A percentile compares a stretch with the other conserved stretches of the same genome.
phyloP scores from a whole-genome alignment of 2,329 filamentous ascomycete species.

The Botryotinia globosa region DNA sequence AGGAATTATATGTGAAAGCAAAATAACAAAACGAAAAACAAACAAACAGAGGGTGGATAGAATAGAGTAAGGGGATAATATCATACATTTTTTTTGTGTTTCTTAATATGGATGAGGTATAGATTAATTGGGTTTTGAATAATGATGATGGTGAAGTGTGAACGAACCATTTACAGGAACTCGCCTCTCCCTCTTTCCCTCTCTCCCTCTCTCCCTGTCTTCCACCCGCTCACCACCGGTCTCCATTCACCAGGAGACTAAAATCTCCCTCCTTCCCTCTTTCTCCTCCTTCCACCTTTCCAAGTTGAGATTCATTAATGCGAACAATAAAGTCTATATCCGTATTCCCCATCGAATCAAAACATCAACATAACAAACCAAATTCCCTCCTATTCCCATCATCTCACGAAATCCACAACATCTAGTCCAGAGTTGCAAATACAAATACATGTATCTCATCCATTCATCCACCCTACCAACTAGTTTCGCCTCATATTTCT shows the following conservation, averaged over 20 bases:
- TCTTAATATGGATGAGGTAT: background rate
- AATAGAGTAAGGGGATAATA: accelerated
- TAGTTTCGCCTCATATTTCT: background rate
- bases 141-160: background rate
- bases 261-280: too few species aligned
- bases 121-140: background rate
- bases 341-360: background rate
- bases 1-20: too few species aligned
- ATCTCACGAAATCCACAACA: background rate
- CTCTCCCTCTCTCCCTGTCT: too few species aligned
- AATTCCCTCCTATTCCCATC: background rate
- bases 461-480: background rate
- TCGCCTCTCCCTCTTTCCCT: too few species aligned
- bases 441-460: background rate
- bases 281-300: background rate
- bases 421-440: too few species aligned
- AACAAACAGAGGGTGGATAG: background rate
- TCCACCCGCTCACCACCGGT: background rate
- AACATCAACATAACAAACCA: background rate
- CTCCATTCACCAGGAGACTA: background rate
- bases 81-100: background rate
- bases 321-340: background rate
- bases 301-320: background rate
- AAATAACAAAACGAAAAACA: too few species aligned
- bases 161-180: background rate